Evolutionary conservation across 2,329 filamentous ascomycete genomes (phyloP).

Genomic region (Fusarium torreyae): DNA sequence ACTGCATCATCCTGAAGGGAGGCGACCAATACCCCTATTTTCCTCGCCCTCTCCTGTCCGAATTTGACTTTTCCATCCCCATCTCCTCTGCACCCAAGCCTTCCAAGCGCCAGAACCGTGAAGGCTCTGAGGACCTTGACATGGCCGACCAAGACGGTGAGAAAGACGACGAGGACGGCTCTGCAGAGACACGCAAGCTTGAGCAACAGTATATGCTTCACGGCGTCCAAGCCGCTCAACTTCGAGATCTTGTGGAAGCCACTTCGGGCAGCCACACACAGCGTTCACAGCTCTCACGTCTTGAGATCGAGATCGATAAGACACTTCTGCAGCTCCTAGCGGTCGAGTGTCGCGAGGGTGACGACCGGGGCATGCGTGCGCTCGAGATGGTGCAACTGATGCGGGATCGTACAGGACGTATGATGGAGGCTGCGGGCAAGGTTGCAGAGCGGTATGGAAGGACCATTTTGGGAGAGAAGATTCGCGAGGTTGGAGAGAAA

Average conservation of each 20-base stretch:
- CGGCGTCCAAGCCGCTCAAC: conserved; percentile 79
- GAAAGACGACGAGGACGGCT: conserved; percentile 52
- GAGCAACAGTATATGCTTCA: conserved; percentile 88
- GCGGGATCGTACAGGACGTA: conserved; percentile 86
- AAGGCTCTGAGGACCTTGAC: conserved; percentile 52
- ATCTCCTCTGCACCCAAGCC: conserved; percentile 69
- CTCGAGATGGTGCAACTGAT: conserved; percentile 91
- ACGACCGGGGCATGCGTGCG: conserved; percentile 94
- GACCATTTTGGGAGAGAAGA: conserved; percentile 88
- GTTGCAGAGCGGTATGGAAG: conserved; percentile 89
- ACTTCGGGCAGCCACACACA: conserved; percentile 73
- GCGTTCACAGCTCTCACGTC: conserved; percentile 75
- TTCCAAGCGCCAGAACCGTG: conserved; percentile 53
- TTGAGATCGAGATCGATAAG: conserved; percentile 92
- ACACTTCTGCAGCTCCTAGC: conserved; percentile 89
- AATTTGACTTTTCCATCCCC: conserved; percentile 93
- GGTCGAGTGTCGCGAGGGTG: conserved; percentile 90
- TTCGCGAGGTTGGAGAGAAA: conserved; percentile 84
- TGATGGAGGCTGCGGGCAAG: conserved; percentile 92
- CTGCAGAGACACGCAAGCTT: conserved; percentile 71
- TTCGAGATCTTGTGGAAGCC: conserved; percentile 80
- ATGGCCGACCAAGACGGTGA: conserved; percentile 55
- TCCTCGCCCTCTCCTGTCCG: conserved; percentile 87
- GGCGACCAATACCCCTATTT: conserved; percentile 94
- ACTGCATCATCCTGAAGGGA: conserved; percentile 99